A percentile compares a stretch with the other conserved stretches of the same genome.
Conservation (phyloP, 345 rosid genomes). For the Populus tremula region DNA sequence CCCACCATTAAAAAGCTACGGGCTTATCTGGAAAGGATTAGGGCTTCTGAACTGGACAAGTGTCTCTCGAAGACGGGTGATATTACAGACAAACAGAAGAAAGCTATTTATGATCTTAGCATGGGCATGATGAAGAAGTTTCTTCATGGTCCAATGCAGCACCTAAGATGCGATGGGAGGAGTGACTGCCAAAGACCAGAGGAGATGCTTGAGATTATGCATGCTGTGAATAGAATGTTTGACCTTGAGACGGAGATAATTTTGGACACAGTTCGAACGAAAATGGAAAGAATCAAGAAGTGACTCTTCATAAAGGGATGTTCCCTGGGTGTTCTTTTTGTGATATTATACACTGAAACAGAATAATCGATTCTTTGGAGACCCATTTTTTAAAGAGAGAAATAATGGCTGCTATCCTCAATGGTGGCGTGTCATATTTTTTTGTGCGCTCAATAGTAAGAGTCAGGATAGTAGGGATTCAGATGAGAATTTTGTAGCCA, state of each 20-base stretch:
- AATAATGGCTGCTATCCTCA: neutral
- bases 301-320: neutral
- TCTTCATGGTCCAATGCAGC: conserved; percentile 32
- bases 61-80: conserved; percentile 28
- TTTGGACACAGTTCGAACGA: conserved; percentile 15
- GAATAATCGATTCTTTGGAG: neutral
- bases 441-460: neutral
- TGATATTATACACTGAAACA: neutral
- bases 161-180: conserved; percentile 22
- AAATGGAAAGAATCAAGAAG: conserved; percentile 19
- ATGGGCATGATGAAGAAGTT: conserved; percentile 24
- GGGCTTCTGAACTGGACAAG: conserved; percentile 24
- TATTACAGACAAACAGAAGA: conserved; percentile 9
- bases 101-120: conserved; percentile 22
- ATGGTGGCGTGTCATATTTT: neutral
- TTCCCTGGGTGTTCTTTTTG: neutral
- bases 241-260: conserved; percentile 22
- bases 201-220: conserved; percentile 20
- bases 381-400: neutral
- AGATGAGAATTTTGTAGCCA: neutral
- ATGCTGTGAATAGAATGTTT: conserved; percentile 25
- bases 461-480: neutral
- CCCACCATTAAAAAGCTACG: conserved; percentile 26
- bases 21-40: conserved; percentile 18
- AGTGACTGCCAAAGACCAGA: conserved; percentile 19